Evolutionary conservation across 208 protist genomes (phyloP), one percentile per base, ranked within the genome.

Genomic region (Balamuthia mandrillaris): DNA sequence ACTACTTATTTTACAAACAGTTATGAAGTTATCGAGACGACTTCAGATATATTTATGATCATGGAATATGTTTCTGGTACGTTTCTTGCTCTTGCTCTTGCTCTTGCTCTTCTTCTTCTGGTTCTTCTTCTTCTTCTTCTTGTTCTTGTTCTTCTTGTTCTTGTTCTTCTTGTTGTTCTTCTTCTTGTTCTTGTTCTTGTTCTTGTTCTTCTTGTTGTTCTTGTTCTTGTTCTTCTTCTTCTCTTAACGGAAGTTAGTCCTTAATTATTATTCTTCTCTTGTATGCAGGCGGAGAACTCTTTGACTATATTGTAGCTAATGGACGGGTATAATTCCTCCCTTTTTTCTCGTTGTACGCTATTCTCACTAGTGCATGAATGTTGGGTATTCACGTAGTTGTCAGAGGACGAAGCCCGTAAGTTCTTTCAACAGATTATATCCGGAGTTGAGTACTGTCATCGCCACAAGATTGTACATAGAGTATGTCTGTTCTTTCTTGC

Each of bases 61-160:
- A 99, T 99, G 97, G 98, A 99, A 90, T 98, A 98, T 86, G 96
- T 99, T 0, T 94, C 96, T 2, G 58, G n/a, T n/a, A n/a, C n/a
- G n/a, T n/a, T n/a, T n/a, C n/a, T n/a, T n/a, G n/a, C n/a, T n/a
- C n/a, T n/a, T n/a, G n/a, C n/a, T n/a, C n/a, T n/a, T n/a, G n/a
- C n/a, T n/a, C n/a, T n/a, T n/a, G n/a, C n/a, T n/a, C n/a, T n/a
- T n/a, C n/a, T n/a, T n/a, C n/a, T n/a, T n/a, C n/a, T n/a, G n/a
- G n/a, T n/a, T n/a, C n/a, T n/a, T n/a, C n/a, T n/a, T n/a, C n/a
- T n/a, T n/a, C n/a, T n/a, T n/a, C n/a, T n/a, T n/a, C n/a, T n/a
- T n/a, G n/a, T n/a, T n/a, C n/a, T n/a, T n/a, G n/a, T n/a, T n/a
- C n/a, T n/a, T n/a, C n/a, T n/a, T n/a, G n/a, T n/a, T n/a, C n/a